Evolutionary conservation across 768 basidiomycete species (phyloP), one percentile per base, ranked within the genome.

Genomic region (Punctularia strigosozonata): DNA sequence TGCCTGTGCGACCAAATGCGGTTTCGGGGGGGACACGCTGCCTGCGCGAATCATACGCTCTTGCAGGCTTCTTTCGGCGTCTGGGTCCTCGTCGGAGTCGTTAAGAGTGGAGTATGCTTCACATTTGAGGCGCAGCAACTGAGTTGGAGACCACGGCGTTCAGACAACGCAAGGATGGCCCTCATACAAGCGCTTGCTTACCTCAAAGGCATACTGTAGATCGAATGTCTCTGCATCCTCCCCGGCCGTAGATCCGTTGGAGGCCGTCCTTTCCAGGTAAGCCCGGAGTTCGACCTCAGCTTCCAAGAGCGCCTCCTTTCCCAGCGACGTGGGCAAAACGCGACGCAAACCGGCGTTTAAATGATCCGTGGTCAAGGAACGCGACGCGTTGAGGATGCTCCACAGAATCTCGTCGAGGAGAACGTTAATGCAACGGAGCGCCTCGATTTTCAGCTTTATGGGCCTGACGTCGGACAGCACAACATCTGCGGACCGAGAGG

Each of bases 401-500:
- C 77, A 75, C 37, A 92, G 66, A 43, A 90, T 71, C 59, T 91
- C 89, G 62, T 91, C 89, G 43, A 91, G 69, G 33, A 88, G 61
- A 44, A 77, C 73, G 57, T 91, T 91, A 64, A 90, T 73, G 43
- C 73, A 70, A 43, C 64, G 66, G 35, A 95, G 75, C n/a, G 86
- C 81, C 38, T 89, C 77, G 15, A 68, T 53, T 46, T 79, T 77
- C 60, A 94, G 74, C 55, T 77, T 82, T 47, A 87, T 91, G n/a
- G 88, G 87, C 15, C 91, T 80, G 40, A 92, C 75, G 50, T 97
- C 91, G 43, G 86, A 89, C 38, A 97, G 77, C 52, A 95, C 82
- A 45, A 88, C 77, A 60, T 94, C 88, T 32, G 90, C 88, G 24
- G 87, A 89, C 46, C 77, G 75, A 12, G 77, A 59, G 20, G 84